These are phyloP conservation scores for Fagopyrum tataricum DNA, from an alignment of 148 eudicot genomes.

Conservation along the genomic window DNA sequence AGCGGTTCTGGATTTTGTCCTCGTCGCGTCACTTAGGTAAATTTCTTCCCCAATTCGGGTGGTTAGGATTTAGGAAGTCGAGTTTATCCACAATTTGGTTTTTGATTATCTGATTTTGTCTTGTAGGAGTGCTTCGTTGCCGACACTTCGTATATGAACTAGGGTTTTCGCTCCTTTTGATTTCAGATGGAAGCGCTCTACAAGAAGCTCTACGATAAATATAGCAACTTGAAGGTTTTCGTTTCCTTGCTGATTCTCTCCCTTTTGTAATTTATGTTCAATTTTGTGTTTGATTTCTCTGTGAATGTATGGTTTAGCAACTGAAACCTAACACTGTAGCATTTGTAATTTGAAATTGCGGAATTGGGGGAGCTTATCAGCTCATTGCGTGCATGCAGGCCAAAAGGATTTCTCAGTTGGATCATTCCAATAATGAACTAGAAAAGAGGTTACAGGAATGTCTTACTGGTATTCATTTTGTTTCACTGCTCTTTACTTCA, in stretches of 20 bases:
- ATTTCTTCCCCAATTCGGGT: background rate
- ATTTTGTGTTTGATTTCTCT: slow-evolving; percentile 1
- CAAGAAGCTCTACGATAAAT: slow-evolving; percentile 59
- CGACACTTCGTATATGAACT: background rate
- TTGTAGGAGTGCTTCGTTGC: background rate
- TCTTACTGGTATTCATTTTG: slow-evolving; percentile 40
- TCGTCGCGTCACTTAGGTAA: background rate
- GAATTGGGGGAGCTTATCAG: background rate
- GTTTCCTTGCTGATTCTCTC: slow-evolving; percentile 1
- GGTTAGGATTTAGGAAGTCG: background rate
- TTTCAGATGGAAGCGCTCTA: slow-evolving; percentile 69
- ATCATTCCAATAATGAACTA: slow-evolving; percentile 41
- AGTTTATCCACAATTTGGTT: background rate
- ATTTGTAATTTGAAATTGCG: background rate
- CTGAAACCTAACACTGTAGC: background rate
- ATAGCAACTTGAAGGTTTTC: slow-evolving; percentile 57
- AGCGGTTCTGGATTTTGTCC: slow-evolving; percentile 6
- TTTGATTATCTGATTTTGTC: background rate
- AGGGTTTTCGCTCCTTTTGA: slow-evolving; percentile 10
- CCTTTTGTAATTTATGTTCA: background rate
- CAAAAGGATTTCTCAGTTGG: slow-evolving; percentile 34
- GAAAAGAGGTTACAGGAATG: slow-evolving; percentile 50
- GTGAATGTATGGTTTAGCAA: background rate
- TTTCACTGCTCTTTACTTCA: slow-evolving; percentile 4
- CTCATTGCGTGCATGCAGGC: slow-evolving; percentile 27